These are phyloP conservation scores for Aspergillus tamarii DNA, from an alignment of 2,329 filamentous ascomycete species.

Conservation along the genomic window DNA sequence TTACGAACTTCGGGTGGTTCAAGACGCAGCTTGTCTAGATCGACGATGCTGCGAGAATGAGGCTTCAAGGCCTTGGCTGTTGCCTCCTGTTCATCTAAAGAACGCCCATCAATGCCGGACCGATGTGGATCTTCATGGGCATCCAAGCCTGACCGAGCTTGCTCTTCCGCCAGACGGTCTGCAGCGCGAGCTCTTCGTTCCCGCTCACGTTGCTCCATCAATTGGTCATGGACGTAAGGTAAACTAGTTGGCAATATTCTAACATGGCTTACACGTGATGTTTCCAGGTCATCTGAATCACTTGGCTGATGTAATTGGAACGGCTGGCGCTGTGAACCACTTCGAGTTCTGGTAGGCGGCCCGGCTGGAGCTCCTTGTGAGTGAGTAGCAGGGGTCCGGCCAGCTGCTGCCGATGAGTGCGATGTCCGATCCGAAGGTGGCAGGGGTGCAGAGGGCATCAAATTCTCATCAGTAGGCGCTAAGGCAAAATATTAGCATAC, in stretches of 20 bases:
- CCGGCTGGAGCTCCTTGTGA: constrained; percentile 24
- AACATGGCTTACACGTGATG: constrained; percentile 76
- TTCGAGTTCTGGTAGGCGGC: constrained; percentile 27
- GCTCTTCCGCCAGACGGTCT: constrained; percentile 50
- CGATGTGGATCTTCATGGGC: constrained; percentile 26
- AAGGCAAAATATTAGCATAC: not conserved
- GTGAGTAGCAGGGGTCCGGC: constrained; percentile 20
- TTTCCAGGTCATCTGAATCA: constrained; percentile 40
- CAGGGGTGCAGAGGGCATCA: constrained; percentile 32
- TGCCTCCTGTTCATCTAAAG: constrained; percentile 75
- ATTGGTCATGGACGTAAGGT: constrained; percentile 86
- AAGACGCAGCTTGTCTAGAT: constrained; percentile 64
- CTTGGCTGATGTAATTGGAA: constrained; percentile 28
- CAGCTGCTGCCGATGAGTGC: constrained; percentile 23
- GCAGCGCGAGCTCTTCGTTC: constrained; percentile 33
- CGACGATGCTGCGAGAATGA: constrained; percentile 73
- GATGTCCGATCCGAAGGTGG: constrained; percentile 33
- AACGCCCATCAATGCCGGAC: constrained; percentile 32
- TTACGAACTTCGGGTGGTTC: constrained; percentile 58
- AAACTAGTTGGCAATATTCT: constrained; percentile 89
- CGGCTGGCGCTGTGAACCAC: constrained; percentile 30
- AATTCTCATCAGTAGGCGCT: constrained; percentile 43
- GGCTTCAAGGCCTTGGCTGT: constrained; percentile 81
- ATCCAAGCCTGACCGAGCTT: constrained; percentile 16
- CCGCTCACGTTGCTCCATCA: constrained; percentile 66